phyloP scores from a whole-genome alignment of 768 basidiomycete species.

The Pholiota microspora region DNA sequence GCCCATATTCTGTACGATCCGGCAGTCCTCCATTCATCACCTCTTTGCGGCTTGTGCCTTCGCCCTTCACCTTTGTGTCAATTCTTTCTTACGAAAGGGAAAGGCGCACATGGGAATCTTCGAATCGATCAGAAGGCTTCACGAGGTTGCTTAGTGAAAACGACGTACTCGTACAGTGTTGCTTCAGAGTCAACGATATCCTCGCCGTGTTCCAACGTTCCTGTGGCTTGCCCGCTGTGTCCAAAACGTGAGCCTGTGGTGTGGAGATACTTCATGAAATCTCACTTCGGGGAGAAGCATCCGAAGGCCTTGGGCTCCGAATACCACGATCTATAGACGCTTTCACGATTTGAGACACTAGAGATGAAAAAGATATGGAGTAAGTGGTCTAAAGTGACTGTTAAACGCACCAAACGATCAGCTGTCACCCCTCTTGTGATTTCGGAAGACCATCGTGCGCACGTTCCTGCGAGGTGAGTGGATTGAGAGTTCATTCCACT shows the following conservation, averaged over 20 bases:
- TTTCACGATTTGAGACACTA: constrained; percentile 21
- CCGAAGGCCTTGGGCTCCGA: neutral
- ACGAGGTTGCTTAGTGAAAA: neutral
- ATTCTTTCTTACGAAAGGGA: constrained; percentile 3
- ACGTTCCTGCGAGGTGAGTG: constrained; percentile 5
- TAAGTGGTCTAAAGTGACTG: constrained; percentile 7
- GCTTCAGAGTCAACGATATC: constrained; percentile 3
- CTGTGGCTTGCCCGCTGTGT: neutral
- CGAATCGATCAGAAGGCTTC: too few species aligned
- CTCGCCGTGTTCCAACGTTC: constrained; percentile 4
- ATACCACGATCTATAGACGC: constrained; percentile 9
- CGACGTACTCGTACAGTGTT: constrained; percentile 12
- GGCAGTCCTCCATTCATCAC: neutral
- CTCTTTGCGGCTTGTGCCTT: constrained; percentile 12
- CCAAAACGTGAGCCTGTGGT: constrained; percentile 13
- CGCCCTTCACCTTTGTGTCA: constrained; percentile 1
- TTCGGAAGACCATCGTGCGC: constrained; percentile 13
- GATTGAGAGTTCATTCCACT: too few species aligned
- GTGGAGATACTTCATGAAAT: constrained; percentile 17
- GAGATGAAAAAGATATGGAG: constrained; percentile 22
- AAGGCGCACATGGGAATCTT: too few species aligned
- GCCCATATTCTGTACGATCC: constrained; percentile 8
- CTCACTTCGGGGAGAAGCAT: constrained; percentile 19
- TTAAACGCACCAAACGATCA: constrained; percentile 13
- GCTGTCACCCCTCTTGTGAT: constrained; percentile 10